phyloP scores from a whole-genome alignment of 2,329 filamentous ascomycete genomes.

The Immersiporthe knoxdaviesiana region DNA sequence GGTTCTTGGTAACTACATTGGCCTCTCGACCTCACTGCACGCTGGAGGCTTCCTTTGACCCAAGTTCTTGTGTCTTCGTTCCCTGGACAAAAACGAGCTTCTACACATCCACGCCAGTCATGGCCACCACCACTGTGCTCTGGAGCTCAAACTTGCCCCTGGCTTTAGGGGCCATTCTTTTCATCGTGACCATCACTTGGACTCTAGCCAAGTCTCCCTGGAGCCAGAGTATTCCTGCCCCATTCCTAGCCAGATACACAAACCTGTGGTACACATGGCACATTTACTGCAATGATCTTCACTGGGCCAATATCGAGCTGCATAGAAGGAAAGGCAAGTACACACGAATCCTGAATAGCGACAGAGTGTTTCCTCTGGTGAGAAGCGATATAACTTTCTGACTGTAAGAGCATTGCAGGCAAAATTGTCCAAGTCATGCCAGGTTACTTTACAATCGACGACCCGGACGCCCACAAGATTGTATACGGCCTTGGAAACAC shows the following conservation, averaged over 20 bases:
- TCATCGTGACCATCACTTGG: not conserved
- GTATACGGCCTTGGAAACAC: conserved; percentile 17
- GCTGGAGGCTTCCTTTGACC: not conserved
- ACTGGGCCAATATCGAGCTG: not conserved
- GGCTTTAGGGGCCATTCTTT: not conserved
- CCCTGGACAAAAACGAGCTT: not conserved
- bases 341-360: not conserved
- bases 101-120: not conserved
- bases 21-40: not conserved
- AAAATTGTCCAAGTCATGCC: conserved; percentile 23
- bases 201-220: not conserved
- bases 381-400: not conserved
- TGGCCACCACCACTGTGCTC: not conserved
- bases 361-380: not conserved
- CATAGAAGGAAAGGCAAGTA: conserved; percentile 1
- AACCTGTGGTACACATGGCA: not conserved
- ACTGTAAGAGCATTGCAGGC: not conserved
- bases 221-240: not conserved
- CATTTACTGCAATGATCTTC: not conserved
- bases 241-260: not conserved
- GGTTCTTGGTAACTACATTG: not conserved
- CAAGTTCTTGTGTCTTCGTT: not conserved
- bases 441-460: conserved; percentile 20
- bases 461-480: conserved; percentile 12
- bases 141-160: not conserved